Evolutionary conservation across 371 early-diverging fungal species (phyloP), one percentile per base, ranked within the genome.

Genomic region (Rhizopus microsporus): DNA sequence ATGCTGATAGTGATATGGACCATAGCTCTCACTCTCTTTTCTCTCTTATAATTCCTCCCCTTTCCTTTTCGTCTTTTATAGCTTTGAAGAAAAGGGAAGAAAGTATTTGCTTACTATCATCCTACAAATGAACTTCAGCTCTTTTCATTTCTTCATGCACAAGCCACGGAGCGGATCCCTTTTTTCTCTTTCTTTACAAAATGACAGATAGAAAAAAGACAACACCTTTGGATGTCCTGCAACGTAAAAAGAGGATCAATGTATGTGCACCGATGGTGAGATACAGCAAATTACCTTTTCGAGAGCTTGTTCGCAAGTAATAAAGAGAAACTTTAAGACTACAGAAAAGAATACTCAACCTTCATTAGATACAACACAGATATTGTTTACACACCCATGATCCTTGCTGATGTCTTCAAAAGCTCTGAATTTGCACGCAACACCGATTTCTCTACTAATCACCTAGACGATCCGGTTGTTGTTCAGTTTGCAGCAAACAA

Each of bases 241-340:
- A 75, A 46, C 62, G 67, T 7, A 85, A 84, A 43, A 74, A 81
- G 13, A 74, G 81, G 12, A 59, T 89, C 47, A 92, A 89, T 59
- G 88, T 96, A 7, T 90, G 93, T 59, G 98, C 96, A 2, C 97
- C 98, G 0, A 97, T 97, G 98, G 97, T 97, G n/a, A 84, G 96
- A 35, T 96, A 98, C 69, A 94, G 94, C 59, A 98, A 97, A 61
- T 77, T 94, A 5, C 92, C 98, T 0, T 99, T 96, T 65, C 84
- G 99, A 57, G 90, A 92, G 54, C 74, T 97, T 1, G 87, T 95
- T 38, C 78, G 93, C 55, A 82, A 86, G 88, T 90, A 82, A 71
- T 23, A 23, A 2, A 23, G 23, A 23, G 79, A 62, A 23, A 34
- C 7, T 33, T 57, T 29, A 13, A 50, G 29, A 10, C 15, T 9